Base-by-base conservation (phyloP, 441 rosid species). In the Adansonia gregorii region DNA sequence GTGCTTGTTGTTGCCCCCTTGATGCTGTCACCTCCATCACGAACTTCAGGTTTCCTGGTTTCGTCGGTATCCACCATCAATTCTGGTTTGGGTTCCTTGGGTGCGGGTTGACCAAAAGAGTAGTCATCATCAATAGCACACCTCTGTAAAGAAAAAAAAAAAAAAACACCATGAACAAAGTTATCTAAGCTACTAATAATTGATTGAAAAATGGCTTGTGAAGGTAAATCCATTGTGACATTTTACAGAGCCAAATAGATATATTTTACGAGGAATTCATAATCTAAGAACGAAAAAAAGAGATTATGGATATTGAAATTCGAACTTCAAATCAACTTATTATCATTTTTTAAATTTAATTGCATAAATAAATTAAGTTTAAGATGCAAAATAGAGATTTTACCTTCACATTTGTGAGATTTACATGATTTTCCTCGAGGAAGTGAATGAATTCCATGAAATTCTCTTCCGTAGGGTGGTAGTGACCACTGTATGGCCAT, bases 401-500 rank as follows among this genome's bases (percentile, higher is more conserved):
- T 20, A 94, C 99, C 99, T 94, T 90, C 6, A 94, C 98, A 41
- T 91, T 83, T 71, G 89, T 85, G 72, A 95, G 97, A 82, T 95
- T 91, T 0, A 95, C 97, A 10, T 83, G 46, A 67, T 94, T 84
- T 51, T 91, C 97, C 70, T 80, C 78, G 4, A 95, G 91, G 78
- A 90, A 95, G 78, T 78, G 59, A 12, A 94, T 83, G 83, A 95
- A 95, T 69, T 90, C 99, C 84, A 43, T 80, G 79, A 95, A 94
- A 67, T 95, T 89, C 45, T 91, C 97, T 69, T 94, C 98, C 0
- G 97, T 95, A 12, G 98, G 99, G 64, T 73, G 97, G 78, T 95
- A 95, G 80, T 95, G 98, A 59, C 99, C 98, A 61, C 99, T 95
- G 71, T 95, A 94, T 0, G 98, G 97, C 99, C 98, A 95, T 45